Percentiles rank a stretch among this genome's conserved stretches.
These are phyloP conservation scores for Ceratocystis smalleyi DNA, from an alignment of 2,329 filamentous ascomycete species.

Conservation along the genomic window DNA sequence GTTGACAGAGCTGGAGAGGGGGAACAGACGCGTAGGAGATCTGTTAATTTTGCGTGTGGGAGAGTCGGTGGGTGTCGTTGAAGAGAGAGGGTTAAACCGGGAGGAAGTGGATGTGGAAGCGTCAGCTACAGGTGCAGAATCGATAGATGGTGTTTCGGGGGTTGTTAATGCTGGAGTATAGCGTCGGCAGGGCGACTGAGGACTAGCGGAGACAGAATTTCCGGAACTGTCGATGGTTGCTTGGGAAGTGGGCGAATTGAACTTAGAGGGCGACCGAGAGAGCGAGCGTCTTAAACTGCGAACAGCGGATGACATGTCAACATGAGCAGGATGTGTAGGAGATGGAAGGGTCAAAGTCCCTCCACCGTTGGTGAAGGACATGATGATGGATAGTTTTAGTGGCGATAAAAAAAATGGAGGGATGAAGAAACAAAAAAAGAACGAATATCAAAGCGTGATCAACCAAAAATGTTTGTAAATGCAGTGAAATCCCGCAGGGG, in stretches of 20 bases:
- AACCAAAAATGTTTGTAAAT: conserved; percentile 3
- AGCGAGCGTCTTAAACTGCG: conserved; percentile 73
- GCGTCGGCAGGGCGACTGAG: conserved; percentile 38
- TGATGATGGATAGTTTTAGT: conserved; percentile 23
- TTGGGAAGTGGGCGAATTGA: conserved; percentile 24
- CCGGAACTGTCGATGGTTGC: conserved; percentile 29
- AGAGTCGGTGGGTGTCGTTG: conserved; percentile 12
- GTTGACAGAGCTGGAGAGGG: conserved; percentile 22
- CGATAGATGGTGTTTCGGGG: conserved; percentile 12
- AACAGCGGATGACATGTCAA: conserved; percentile 68
- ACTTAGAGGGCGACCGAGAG: conserved; percentile 88
- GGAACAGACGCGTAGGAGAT: conserved; percentile 15
- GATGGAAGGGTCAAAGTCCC: conserved; percentile 77
- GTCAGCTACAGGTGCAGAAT: not conserved
- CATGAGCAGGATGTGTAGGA: conserved; percentile 66
- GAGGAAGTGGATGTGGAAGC: not conserved
- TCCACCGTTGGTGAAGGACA: conserved; percentile 44
- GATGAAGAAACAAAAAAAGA: conserved; percentile 4
- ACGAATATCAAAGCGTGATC: not conserved
- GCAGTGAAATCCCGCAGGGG: not conserved
- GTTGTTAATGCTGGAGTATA: conserved; percentile 20
- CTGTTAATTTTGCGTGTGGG: conserved; percentile 20
- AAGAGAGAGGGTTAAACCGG: conserved; percentile 10
- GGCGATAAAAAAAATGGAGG: not conserved
- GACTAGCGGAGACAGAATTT: conserved; percentile 37